Conservation (phyloP, 345 rosid species). For the Citrus mangshanensis region DNA sequence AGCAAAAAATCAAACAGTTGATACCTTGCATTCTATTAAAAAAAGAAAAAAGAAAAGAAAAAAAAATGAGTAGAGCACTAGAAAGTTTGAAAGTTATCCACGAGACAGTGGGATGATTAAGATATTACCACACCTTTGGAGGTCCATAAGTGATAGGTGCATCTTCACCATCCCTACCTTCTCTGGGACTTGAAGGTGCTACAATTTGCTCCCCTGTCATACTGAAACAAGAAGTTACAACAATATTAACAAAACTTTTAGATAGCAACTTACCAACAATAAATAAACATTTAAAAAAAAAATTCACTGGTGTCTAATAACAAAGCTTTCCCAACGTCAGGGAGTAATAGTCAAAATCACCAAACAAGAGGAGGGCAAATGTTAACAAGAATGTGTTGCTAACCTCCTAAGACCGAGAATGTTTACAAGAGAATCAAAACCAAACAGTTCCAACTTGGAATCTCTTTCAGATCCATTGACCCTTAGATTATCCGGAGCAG, state of each 20-base stretch:
- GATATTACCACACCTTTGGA: conserved; percentile 47
- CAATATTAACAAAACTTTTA: conserved; percentile 4
- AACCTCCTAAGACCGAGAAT: conserved; percentile 98
- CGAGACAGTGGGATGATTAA: conserved; percentile 6
- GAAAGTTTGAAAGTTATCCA: conserved; percentile 5
- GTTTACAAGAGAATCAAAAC: conserved; percentile 97
- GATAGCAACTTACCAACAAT: background rate
- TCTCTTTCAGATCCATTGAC: conserved; percentile 64
- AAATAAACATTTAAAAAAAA: background rate
- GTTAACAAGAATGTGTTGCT: background rate
- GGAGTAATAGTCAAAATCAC: background rate
- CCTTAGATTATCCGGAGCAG: conserved; percentile 36
- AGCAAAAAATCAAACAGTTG: background rate
- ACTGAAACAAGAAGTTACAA: conserved; percentile 49
- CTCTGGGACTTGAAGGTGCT: conserved; percentile 91
- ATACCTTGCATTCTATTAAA: background rate
- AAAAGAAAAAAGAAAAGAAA: background rate
- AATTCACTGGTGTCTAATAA: background rate
- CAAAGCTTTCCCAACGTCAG: background rate
- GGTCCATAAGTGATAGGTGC: conserved; percentile 49
- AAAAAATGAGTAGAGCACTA: background rate
- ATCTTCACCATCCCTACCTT: conserved; percentile 86
- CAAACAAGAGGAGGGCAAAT: background rate
- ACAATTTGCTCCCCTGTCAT: conserved; percentile 88
- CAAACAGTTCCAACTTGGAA: conserved; percentile 89